phyloP scores from a whole-genome alignment of 2,329 filamentous ascomycete genomes.

The Fusarium scirpi region DNA sequence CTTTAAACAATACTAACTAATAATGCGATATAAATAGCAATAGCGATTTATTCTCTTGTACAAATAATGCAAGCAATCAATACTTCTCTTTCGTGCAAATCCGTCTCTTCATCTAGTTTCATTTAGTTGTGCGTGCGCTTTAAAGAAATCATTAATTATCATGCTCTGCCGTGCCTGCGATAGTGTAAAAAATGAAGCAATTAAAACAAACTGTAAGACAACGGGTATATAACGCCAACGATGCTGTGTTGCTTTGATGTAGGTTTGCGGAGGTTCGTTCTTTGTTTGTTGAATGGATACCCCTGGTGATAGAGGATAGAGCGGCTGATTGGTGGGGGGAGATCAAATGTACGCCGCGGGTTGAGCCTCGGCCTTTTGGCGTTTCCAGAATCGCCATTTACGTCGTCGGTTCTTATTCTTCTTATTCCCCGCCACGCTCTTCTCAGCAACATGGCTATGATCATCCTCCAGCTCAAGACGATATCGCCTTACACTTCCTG shows the following conservation, averaged over 20 bases:
- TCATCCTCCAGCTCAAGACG: constrained; percentile 68
- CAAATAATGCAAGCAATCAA: constrained; percentile 4
- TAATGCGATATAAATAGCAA: no score
- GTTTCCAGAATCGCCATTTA: constrained; percentile 49
- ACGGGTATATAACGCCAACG: constrained; percentile 54
- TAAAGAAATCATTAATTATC: constrained; percentile 46
- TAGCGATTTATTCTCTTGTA: constrained; percentile 13
- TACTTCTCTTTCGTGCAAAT: constrained; percentile 35
- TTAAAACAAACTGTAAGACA: constrained; percentile 39
- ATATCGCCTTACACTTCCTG: constrained; percentile 72
- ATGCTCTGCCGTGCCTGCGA: not conserved
- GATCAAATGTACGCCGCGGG: constrained; percentile 25
- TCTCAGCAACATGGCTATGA: constrained; percentile 46
- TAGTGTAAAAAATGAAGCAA: constrained; percentile 1
- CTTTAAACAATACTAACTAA: constrained; percentile 33
- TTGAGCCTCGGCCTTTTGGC: constrained; percentile 44
- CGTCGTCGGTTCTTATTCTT: constrained; percentile 32
- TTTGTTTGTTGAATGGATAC: constrained; percentile 7
- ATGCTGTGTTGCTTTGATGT: constrained; percentile 48
- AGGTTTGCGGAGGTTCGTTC: not conserved
- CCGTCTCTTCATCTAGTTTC: constrained; percentile 41
- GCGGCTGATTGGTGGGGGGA: not conserved
- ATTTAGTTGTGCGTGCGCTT: constrained; percentile 40
- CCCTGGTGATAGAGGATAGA: not conserved
- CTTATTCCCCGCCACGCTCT: constrained; percentile 4